Evolutionary conservation across 2,329 filamentous ascomycete genomes (phyloP), one percentile per base, ranked within the genome.

Genomic region (Xylaria sp.): DNA sequence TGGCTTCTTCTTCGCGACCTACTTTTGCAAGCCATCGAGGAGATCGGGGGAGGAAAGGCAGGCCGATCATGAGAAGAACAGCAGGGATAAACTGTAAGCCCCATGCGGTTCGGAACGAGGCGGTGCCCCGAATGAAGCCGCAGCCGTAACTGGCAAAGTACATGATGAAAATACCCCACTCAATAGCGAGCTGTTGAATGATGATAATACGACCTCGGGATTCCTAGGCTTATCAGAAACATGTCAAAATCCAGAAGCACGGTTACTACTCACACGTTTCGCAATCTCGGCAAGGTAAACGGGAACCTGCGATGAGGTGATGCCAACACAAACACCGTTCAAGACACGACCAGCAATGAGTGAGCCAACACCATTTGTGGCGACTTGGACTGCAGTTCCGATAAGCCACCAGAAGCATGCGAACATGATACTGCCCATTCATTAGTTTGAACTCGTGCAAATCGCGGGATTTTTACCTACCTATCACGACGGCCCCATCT

Each of bases 121-220:
- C 82, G 0, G 85, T 78, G 11, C 88, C 86, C 0, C 83, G 75
- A 69, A 92, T 87, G 76, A 85, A 89, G 64, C 86, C 88, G 78
- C 87, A 88, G 26, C 89, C 91, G 74, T 90, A 87, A 26, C 86
- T 86, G 78, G 92, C 87, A 76, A 89, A 90, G 82, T 90, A 92
- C 88, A 91, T 91, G 79, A 91, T 89, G 67, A 91, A 76, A 71
- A 91, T 91, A 71, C 88, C 89, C 85, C 85, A 92, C 71, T 91
- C 92, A 69, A 94, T 93, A 31, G 90, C 89, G 83, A 90, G 91
- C 78, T 93, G 91, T 77, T 93, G 91, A 51, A 88, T 86, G 61
- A 90, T 89, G 17, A 94, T 90, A 40, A 94, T 83, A 51, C 89
- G 85, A 17, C 90, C 90, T 70, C 90, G 86, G 51, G 67, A 63